Conservation (phyloP, 2,329 filamentous ascomycete genomes). For the Colletotrichum phormii region DNA sequence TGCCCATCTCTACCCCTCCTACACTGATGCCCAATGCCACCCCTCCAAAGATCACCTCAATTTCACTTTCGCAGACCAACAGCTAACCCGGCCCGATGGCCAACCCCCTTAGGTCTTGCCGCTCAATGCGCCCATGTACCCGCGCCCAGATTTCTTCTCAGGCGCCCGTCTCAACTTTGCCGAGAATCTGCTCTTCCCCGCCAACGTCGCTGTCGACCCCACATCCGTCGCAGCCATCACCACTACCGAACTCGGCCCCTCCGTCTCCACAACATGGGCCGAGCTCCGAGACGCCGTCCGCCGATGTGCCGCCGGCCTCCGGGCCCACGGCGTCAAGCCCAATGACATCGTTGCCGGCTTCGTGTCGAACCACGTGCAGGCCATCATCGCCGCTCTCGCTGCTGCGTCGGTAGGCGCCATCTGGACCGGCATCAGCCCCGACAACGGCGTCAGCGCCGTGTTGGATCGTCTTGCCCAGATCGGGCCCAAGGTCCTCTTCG, state of each 20-base stretch:
- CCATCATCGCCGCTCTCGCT: constrained; percentile 88
- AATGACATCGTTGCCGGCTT: constrained; percentile 76
- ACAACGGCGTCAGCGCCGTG: constrained; percentile 91
- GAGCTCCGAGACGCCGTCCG: constrained; percentile 83
- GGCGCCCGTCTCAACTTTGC: constrained; percentile 89
- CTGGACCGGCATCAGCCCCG: constrained; percentile 94
- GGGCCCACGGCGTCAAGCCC: constrained; percentile 69
- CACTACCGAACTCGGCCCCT: constrained; percentile 78
- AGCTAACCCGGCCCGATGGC: constrained; percentile 16
- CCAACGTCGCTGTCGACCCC: constrained; percentile 64
- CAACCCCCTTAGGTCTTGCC: constrained; percentile 71
- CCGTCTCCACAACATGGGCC: constrained; percentile 74
- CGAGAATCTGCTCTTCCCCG: constrained; percentile 91
- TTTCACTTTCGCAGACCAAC: background rate
- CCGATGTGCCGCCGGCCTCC: constrained; percentile 77
- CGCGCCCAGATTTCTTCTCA: constrained; percentile 86
- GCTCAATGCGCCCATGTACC: constrained; percentile 78
- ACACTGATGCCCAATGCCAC: background rate
- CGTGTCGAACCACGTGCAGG: constrained; percentile 89
- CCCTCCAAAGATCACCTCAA: constrained; percentile 2
- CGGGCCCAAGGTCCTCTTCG: constrained; percentile 82
- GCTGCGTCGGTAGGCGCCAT: constrained; percentile 85
- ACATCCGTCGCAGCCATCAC: constrained; percentile 79
- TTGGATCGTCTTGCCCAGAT: constrained; percentile 90
- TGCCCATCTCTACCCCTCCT: background rate